phyloP scores from a whole-genome alignment of 257 asterid species.

The Fraxinus americana region DNA sequence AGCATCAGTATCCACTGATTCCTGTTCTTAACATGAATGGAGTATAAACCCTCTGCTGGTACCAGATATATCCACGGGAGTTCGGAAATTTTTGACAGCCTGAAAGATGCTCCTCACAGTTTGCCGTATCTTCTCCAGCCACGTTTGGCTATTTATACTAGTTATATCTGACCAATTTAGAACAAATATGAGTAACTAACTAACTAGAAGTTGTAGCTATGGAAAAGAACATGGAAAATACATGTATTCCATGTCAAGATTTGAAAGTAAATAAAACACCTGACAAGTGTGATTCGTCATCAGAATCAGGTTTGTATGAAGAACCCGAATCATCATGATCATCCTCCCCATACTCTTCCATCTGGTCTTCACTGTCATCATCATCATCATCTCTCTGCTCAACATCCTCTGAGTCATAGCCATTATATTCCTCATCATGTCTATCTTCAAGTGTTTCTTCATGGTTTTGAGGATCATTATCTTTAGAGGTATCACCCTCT shows the following conservation, averaged over 20 bases:
- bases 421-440: conserved; percentile 59
- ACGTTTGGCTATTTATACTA: conserved; percentile 60
- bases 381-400: conserved; percentile 55
- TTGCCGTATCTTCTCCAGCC: conserved; percentile 87
- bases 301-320: conserved; percentile 58
- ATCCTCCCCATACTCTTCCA: conserved; percentile 56
- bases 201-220: conserved; percentile 16
- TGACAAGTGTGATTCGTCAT: conserved; percentile 71
- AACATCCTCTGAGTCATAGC: conserved; percentile 74
- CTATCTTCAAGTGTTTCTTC: conserved; percentile 49
- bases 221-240: conserved; percentile 1
- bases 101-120: conserved; percentile 63
- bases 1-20: conserved; percentile 25
- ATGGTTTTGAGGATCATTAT: conserved; percentile 45
- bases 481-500: conserved; percentile 42
- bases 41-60: conserved; percentile 28
- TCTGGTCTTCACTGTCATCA: conserved; percentile 52
- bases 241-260: conserved; percentile 17
- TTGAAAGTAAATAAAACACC: conserved; percentile 43
- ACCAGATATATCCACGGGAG: conserved; percentile 92
- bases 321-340: conserved; percentile 70
- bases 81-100: conserved; percentile 75
- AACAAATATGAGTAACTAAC: conserved; percentile 29
- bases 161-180: conserved; percentile 53
- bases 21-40: conserved; percentile 25